These are phyloP conservation scores for Tagetes patula DNA, from an alignment of 129 eudicot genomes.

Conservation along the genomic window DNA sequence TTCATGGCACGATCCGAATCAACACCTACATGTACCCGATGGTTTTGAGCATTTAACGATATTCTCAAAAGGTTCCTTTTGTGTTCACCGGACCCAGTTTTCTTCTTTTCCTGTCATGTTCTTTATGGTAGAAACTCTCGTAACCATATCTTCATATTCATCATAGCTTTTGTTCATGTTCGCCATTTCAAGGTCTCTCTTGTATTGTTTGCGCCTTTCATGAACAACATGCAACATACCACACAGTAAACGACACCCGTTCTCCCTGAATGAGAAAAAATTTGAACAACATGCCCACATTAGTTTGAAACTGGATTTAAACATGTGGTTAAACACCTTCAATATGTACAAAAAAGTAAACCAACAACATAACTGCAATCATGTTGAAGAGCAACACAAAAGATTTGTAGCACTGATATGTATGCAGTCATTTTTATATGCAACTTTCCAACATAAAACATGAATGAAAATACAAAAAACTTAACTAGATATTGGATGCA, in stretches of 20 bases:
- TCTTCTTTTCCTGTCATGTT: constrained; percentile 10
- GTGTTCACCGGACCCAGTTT: constrained; percentile 23
- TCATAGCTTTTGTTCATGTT: neutral
- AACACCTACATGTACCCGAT: constrained; percentile 43
- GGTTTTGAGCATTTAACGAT: constrained; percentile 50
- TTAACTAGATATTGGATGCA: too few relatives aligned
- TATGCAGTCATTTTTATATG: too few relatives aligned
- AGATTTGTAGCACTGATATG: too few relatives aligned
- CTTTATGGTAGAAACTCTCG: constrained; percentile 4
- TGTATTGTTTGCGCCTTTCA: constrained; percentile 31
- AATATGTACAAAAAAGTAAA: too few relatives aligned
- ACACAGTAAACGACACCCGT: constrained; percentile 37
- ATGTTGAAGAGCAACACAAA: too few relatives aligned
- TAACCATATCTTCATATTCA: constrained; percentile 9
- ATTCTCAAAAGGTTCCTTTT: constrained; percentile 43
- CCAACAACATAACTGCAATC: too few relatives aligned
- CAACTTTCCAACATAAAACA: too few relatives aligned
- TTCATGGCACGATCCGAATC: neutral
- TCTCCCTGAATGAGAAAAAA: constrained; percentile 30
- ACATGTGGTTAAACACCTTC: too few relatives aligned
- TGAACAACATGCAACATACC: constrained; percentile 25
- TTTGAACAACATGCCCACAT: too few relatives aligned
- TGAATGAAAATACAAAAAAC: too few relatives aligned
- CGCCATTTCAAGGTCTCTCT: constrained; percentile 44
- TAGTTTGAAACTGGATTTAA: too few relatives aligned